A percentile compares a stretch with the other conserved stretches of the same genome.
Evolutionary conservation across 169 alveolate species (phyloP).

Genomic region (Plasmodium vivax): DNA sequence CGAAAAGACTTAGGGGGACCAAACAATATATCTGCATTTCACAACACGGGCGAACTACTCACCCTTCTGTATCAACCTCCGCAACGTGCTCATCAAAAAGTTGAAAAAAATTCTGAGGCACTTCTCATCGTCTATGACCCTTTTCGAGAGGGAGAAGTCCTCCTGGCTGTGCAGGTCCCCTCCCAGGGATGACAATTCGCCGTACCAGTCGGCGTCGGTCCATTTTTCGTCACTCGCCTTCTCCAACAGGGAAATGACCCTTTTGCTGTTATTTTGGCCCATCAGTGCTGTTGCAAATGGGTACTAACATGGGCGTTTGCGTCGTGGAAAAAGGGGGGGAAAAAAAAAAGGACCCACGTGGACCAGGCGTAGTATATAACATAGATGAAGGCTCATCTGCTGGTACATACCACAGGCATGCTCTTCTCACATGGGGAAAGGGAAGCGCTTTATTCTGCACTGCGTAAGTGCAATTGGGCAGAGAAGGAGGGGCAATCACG

Average conservation of each 20-base stretch:
- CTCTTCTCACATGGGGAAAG: background rate
- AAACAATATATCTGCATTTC: too few species aligned
- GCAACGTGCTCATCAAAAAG: conserved; percentile 51
- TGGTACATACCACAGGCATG: background rate
- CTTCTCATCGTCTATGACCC: conserved; percentile 26
- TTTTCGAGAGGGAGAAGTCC: conserved; percentile 5
- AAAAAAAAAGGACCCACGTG: background rate
- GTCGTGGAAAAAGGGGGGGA: background rate
- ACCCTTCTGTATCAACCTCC: background rate
- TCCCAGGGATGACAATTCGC: background rate
- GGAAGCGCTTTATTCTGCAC: background rate
- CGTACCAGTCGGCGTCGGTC: conserved; percentile 4
- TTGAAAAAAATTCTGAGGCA: conserved; percentile 1
- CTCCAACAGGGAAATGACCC: conserved; percentile 1
- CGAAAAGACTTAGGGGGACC: background rate
- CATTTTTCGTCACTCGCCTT: background rate
- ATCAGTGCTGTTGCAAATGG: background rate
- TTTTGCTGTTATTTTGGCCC: conserved; percentile 42
- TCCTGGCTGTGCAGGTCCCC: conserved; percentile 5
- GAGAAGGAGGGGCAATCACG: background rate
- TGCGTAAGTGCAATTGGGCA: background rate
- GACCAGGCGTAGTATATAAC: background rate
- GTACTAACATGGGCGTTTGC: background rate
- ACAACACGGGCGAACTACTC: background rate
- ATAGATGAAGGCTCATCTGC: background rate